Percentiles rank a stretch among this genome's conserved stretches.
Conservation (phyloP, 805 yeast species). For the Cyberlindnera saturnus region DNA sequence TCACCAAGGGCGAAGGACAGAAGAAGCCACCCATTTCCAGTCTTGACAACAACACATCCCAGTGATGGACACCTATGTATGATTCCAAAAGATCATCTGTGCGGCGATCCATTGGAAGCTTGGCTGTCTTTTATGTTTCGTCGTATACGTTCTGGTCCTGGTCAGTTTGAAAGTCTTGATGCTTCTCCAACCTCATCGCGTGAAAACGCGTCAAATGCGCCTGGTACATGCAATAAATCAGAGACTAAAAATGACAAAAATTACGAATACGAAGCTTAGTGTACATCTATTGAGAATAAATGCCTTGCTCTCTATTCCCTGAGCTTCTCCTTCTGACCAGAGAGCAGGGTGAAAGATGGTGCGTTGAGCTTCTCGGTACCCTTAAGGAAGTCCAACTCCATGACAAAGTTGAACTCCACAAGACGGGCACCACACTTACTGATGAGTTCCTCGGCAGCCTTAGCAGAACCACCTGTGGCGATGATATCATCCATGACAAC, state of each 20-base stretch:
- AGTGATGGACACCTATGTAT: conserved; percentile 24
- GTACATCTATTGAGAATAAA: too few species aligned
- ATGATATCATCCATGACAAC: conserved; percentile 92
- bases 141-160: too few species aligned
- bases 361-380: conserved; percentile 86
- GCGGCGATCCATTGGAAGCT: neutral
- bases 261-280: too few species aligned
- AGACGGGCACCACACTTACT: conserved; percentile 61
- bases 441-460: conserved; percentile 86
- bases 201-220: too few species aligned
- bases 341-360: conserved; percentile 83
- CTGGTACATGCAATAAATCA: too few species aligned
- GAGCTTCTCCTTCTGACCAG: conserved; percentile 64
- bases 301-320: conserved; percentile 15
- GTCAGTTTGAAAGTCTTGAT: too few species aligned
- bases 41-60: conserved; percentile 30
- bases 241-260: too few species aligned
- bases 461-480: conserved; percentile 97
- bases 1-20: conserved; percentile 29
- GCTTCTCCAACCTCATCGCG: too few species aligned
- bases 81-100: conserved; percentile 15
- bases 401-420: conserved; percentile 76
- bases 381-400: conserved; percentile 92
- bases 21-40: conserved; percentile 27
- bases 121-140: too few species aligned